Base-by-base conservation (phyloP, 2,329 filamentous ascomycete genomes). In the Cercospora sesami region DNA sequence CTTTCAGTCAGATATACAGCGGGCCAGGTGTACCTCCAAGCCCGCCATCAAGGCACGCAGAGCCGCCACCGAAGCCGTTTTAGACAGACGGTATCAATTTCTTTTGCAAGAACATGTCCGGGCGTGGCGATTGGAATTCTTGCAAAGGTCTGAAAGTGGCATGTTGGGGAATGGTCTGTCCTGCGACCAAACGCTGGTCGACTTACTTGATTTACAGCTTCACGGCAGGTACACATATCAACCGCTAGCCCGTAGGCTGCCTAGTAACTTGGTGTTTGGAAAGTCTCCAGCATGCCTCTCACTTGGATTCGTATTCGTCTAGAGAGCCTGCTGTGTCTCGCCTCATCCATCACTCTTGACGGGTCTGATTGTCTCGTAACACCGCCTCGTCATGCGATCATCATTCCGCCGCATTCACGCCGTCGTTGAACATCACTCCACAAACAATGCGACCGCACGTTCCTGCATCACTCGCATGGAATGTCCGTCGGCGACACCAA, bases 401-500 rank as follows among this genome's bases (percentile, higher is more conserved):
- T 36, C 12, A 16, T 14, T 16, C 4, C 33, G 33, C 12, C 2
- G 31, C 31, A 14, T 12, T 33, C 31, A 8, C 31, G 7, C 31
- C 31, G 3, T 1, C 10, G 2, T 4, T 33, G 7, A 33, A 14
- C 31, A 33, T 12, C 10, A 33, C 31, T 33, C 8, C 2, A 12
- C 31, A 14, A 33, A 4, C 2, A 9, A 33, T 12, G 12, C 31
- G 10, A 33, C 8, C 2, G 3, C 33, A 16, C 33, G 14, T 16
- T 5, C 4, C 12, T 2, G 16, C 12, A 23, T 36, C 12, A 63
- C 42, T 57, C 60, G 57, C 68, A 70, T 2, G 63, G 30, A 42
- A 68, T 67, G n/a, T 66, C 28, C 45, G 66, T 70, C 31, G 68
- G 68, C 12, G 21, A 51, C 4, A 21, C 12, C n/a, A 12, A 10